Evolutionary conservation across 2,329 filamentous ascomycete species (phyloP).

Genomic region (Ophiocordyceps camponoti-leonardi): DNA sequence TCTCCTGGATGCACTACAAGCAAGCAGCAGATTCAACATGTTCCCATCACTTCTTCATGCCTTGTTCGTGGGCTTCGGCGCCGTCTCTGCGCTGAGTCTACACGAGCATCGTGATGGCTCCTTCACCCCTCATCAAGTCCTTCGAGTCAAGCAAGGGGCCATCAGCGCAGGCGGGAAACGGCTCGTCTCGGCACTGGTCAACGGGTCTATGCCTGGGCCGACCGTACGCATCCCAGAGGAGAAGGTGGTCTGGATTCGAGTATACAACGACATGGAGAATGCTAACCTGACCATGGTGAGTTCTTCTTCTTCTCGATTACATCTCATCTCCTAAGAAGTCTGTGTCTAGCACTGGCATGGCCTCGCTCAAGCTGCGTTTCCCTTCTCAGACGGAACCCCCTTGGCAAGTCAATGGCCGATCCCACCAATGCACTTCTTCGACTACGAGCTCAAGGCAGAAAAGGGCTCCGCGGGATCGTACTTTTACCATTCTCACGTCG

Average conservation of each 20-base stretch:
- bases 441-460: constrained; percentile 43
- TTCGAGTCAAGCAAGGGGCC: not conserved
- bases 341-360: constrained; percentile 47
- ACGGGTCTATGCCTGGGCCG: constrained; percentile 36
- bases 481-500: constrained; percentile 52
- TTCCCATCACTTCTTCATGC: too few relatives aligned
- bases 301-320: too few relatives aligned
- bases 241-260: constrained; percentile 33
- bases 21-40: too few relatives aligned
- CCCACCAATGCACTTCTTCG: constrained; percentile 42
- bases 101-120: too few relatives aligned
- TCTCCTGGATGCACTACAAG: too few relatives aligned
- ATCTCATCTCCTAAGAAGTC: too few relatives aligned
- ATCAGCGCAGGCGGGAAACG: not conserved
- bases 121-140: not conserved
- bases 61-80: too few relatives aligned
- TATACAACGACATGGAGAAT: constrained; percentile 36
- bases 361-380: constrained; percentile 31
- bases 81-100: too few relatives aligned
- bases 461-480: constrained; percentile 41
- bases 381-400: constrained; percentile 47
- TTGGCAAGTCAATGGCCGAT: constrained; percentile 49
- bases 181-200: constrained; percentile 19
- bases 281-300: constrained; percentile 37
- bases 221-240: constrained; percentile 25